phyloP scores from a whole-genome alignment of 2,329 filamentous ascomycete genomes.

The Parafenestella ontariensis region DNA sequence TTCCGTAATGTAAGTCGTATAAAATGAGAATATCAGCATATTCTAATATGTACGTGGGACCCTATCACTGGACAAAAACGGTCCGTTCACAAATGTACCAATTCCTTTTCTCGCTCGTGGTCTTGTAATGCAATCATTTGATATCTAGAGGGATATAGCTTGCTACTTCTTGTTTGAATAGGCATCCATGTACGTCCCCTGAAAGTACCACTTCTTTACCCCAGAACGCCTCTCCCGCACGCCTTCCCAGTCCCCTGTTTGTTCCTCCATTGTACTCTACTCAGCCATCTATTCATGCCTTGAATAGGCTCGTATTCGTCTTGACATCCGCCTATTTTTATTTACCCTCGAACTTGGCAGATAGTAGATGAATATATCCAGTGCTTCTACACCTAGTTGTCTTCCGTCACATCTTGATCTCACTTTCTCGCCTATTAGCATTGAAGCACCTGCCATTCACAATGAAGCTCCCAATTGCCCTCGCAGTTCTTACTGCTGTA shows the following conservation, averaged over 20 bases:
- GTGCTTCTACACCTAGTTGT: too few species aligned
- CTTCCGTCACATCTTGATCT: neutral
- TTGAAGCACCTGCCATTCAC: neutral
- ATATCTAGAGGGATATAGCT: too few species aligned
- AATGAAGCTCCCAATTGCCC: conserved; percentile 14
- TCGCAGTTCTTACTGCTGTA: conserved; percentile 13
- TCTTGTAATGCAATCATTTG: too few species aligned
- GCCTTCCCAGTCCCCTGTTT: neutral
- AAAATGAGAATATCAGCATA: neutral
- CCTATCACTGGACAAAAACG: too few species aligned
- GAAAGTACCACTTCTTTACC: neutral
- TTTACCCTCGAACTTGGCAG: neutral
- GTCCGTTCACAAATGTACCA: too few species aligned
- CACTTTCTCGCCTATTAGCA: neutral
- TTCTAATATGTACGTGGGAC: neutral
- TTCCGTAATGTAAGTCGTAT: neutral
- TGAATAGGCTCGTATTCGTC: neutral
- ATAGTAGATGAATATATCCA: neutral
- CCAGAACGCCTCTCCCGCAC: neutral
- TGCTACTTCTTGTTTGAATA: neutral
- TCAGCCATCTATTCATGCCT: neutral
- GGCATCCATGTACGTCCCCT: neutral
- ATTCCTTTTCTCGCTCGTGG: too few species aligned
- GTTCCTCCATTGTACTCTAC: neutral
- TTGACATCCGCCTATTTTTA: neutral